Evolutionary conservation across 1,284 basidiomycete species (phyloP).

Genomic region (Leucoagaricus sp.): DNA sequence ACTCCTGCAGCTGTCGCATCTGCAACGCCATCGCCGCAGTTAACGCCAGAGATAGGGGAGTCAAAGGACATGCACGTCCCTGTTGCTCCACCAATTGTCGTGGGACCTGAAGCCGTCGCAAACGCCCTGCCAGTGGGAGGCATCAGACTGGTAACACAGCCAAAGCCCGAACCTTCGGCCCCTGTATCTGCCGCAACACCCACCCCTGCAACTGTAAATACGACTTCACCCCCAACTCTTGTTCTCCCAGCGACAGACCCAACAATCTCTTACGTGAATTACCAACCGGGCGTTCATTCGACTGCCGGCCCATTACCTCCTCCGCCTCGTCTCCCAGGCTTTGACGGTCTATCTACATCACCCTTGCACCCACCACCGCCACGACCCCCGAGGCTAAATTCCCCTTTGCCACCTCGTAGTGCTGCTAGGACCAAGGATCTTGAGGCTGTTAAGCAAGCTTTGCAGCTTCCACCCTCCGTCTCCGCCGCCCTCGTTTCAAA

Average conservation of each 20-base stretch:
- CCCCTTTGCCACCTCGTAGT: constrained; percentile 11
- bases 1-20: not conserved
- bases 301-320: constrained; percentile 72
- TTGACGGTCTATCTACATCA: constrained; percentile 9
- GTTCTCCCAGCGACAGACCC: not conserved
- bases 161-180: constrained; percentile 6
- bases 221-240: not conserved
- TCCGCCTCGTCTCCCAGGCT: constrained; percentile 45
- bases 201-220: not conserved
- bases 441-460: constrained; percentile 54
- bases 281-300: constrained; percentile 54
- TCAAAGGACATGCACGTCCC: constrained; percentile 55
- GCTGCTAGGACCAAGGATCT: constrained; percentile 37
- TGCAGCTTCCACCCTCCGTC: constrained; percentile 59
- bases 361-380: constrained; percentile 56
- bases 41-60: constrained; percentile 59
- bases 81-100: constrained; percentile 59
- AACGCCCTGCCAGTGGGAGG: constrained; percentile 13
- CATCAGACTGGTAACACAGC: constrained; percentile 16
- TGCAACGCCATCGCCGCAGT: constrained; percentile 26
- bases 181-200: not conserved
- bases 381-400: constrained; percentile 28
- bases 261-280: constrained; percentile 14
- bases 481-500: constrained; percentile 42
- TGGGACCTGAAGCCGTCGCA: constrained; percentile 35